phyloP scores from a whole-genome alignment of 495 filamentous ascomycete genomes.

The Poronia punctata region DNA sequence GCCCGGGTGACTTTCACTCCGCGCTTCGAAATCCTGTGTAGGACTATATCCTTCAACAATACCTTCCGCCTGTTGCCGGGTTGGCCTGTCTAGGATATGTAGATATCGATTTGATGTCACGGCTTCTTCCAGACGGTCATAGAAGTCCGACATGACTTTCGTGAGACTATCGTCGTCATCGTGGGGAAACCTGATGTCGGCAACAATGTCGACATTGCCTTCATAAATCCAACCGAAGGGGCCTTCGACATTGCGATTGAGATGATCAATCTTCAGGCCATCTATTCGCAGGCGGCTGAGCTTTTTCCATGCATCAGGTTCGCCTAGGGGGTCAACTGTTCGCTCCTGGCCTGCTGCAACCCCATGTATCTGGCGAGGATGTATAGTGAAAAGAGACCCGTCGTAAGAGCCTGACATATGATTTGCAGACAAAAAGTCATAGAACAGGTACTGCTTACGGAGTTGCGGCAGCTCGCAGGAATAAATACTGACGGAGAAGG shows the following conservation, averaged over 20 bases:
- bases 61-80: constrained; percentile 17
- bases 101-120: constrained; percentile 66
- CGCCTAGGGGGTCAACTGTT: constrained; percentile 41
- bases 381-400: constrained; percentile 93
- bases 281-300: constrained; percentile 86
- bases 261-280: constrained; percentile 87
- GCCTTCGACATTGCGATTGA: constrained; percentile 88
- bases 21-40: constrained; percentile 7
- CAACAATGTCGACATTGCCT: constrained; percentile 92
- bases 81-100: constrained; percentile 35
- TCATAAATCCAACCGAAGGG: constrained; percentile 97
- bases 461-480: constrained; percentile 89
- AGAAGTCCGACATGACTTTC: constrained; percentile 89
- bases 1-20: constrained; percentile 1
- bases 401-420: constrained; percentile 95
- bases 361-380: constrained; percentile 84
- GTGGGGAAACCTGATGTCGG: constrained; percentile 85
- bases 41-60: constrained; percentile 21
- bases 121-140: constrained; percentile 87
- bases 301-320: constrained; percentile 76
- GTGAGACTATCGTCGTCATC: constrained; percentile 81
- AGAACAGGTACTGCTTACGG: constrained; percentile 94
- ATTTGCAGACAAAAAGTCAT: constrained; percentile 91
- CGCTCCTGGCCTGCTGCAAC: constrained; percentile 36
- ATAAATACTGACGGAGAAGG: constrained; percentile 91